These are phyloP conservation scores for Ophiocordyceps camponoti-floridani DNA, from an alignment of 2,329 filamentous ascomycete genomes.

Conservation along the genomic window DNA sequence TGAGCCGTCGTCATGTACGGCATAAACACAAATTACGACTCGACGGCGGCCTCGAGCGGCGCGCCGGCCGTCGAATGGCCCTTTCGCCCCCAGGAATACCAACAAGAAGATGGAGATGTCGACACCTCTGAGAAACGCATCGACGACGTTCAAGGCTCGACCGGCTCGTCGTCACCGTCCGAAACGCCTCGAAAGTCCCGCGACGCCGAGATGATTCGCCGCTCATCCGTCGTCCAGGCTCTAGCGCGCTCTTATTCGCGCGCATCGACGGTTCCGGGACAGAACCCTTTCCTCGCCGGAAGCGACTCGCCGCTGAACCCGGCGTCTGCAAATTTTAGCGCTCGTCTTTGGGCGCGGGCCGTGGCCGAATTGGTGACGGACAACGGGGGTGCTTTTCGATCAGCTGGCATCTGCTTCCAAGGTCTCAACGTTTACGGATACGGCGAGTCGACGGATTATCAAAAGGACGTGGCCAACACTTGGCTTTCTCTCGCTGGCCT, in stretches of 20 bases:
- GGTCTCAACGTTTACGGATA: constrained; percentile 52
- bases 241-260: constrained; percentile 36
- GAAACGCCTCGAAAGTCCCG: constrained; percentile 7
- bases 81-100: constrained; percentile 7
- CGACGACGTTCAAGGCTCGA: not conserved
- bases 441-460: constrained; percentile 50
- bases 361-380: constrained; percentile 32
- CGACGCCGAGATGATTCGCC: constrained; percentile 27
- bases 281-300: constrained; percentile 31
- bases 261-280: constrained; percentile 17
- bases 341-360: constrained; percentile 40
- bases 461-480: constrained; percentile 47
- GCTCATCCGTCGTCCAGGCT: constrained; percentile 33
- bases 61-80: constrained; percentile 15
- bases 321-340: constrained; percentile 31
- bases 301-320: constrained; percentile 36
- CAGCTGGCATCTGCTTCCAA: constrained; percentile 46
- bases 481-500: constrained; percentile 30
- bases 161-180: constrained; percentile 8
- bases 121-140: not conserved
- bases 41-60: constrained; percentile 24
- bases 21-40: constrained; percentile 26
- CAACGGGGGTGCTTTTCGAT: constrained; percentile 37
- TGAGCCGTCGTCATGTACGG: constrained; percentile 5
- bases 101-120: not conserved